phyloP scores from a whole-genome alignment of 495 filamentous ascomycete genomes.

The Penicillium herquei region DNA sequence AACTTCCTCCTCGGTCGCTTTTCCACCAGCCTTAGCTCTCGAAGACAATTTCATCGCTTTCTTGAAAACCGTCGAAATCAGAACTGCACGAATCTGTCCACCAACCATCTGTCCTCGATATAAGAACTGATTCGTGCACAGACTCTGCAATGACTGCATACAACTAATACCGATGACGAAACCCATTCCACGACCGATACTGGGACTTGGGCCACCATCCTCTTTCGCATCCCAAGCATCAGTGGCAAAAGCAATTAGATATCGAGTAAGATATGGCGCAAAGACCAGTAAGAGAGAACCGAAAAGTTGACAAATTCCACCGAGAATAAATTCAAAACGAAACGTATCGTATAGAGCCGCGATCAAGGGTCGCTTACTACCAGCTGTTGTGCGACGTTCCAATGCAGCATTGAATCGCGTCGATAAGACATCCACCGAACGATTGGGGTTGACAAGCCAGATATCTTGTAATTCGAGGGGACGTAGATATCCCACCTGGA shows the following conservation, averaged over 20 bases:
- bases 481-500: constrained; percentile 68
- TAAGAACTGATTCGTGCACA: constrained; percentile 77
- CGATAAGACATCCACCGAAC: constrained; percentile 67
- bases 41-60: constrained; percentile 81
- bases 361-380: constrained; percentile 71
- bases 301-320: constrained; percentile 71
- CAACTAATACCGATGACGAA: constrained; percentile 70
- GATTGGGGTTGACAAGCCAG: constrained; percentile 79
- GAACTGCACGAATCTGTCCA: constrained; percentile 68
- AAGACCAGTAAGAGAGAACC: constrained; percentile 71
- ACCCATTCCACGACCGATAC: constrained; percentile 67
- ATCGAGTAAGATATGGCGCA: constrained; percentile 70
- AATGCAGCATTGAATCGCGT: constrained; percentile 64
- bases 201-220: constrained; percentile 48
- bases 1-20: constrained; percentile 40
- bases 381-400: constrained; percentile 59
- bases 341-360: constrained; percentile 87
- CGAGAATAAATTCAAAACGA: constrained; percentile 79
- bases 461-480: constrained; percentile 81
- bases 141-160: constrained; percentile 72
- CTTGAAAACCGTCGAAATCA: constrained; percentile 74
- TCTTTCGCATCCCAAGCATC: constrained; percentile 67
- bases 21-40: constrained; percentile 69
- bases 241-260: constrained; percentile 74
- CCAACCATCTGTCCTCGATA: constrained; percentile 80